Conservation (phyloP, 1,284 basidiomycete species). For the Calocybe gambosa region DNA sequence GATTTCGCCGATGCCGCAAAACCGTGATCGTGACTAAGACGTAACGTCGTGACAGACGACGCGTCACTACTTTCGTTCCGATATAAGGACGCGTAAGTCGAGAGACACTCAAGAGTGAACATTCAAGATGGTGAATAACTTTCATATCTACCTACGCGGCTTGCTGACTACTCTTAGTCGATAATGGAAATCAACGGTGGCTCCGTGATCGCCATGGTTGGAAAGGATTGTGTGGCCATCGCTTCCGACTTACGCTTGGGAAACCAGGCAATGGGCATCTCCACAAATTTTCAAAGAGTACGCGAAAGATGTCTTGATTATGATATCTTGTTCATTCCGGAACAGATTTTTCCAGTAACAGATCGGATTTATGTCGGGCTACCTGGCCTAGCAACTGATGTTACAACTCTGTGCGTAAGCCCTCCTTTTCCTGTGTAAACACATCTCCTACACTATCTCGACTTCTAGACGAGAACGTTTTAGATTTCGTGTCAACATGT, state of each 20-base stretch:
- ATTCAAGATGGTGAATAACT: slow-evolving; percentile 34
- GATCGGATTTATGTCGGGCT: slow-evolving; percentile 92
- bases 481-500: slow-evolving; percentile 97
- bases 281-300: slow-evolving; percentile 94
- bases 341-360: slow-evolving; percentile 88
- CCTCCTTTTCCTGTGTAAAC: background rate
- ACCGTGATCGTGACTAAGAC: slow-evolving; percentile 1
- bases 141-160: background rate
- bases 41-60: slow-evolving; percentile 19
- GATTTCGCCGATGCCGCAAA: background rate
- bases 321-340: slow-evolving; percentile 8
- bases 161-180: slow-evolving; percentile 40
- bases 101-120: slow-evolving; percentile 1
- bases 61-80: slow-evolving; percentile 22
- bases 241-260: slow-evolving; percentile 94
- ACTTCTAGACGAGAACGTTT: slow-evolving; percentile 73
- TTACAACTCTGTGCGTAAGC: slow-evolving; percentile 75
- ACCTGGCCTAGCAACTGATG: slow-evolving; percentile 91
- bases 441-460: slow-evolving; percentile 1
- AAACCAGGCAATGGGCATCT: slow-evolving; percentile 83
- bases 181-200: slow-evolving; percentile 91
- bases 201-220: slow-evolving; percentile 98
- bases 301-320: slow-evolving; percentile 14
- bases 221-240: slow-evolving; percentile 98
- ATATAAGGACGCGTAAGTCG: slow-evolving; percentile 23